Evolutionary conservation across 176 grass and related monocot genomes (phyloP), one percentile per base, ranked within the genome.

Genomic region (Oryza officinalis): DNA sequence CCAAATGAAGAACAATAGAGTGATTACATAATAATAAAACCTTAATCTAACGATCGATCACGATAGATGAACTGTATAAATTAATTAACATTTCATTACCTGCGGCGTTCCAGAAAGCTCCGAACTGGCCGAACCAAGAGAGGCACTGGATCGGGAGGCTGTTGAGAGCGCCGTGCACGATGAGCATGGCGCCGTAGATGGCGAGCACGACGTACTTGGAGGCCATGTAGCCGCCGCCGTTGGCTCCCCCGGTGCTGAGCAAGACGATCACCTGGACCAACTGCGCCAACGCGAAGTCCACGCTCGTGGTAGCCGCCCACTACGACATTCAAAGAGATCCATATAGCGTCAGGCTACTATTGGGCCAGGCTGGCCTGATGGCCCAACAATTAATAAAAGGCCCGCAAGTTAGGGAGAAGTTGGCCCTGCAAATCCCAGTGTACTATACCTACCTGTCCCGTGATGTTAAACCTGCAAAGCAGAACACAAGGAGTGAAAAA

Each of bases 221-320:
- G 61, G 90, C 90, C 22, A 63, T 18, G 44, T 92, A 92, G 71
- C 90, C 90, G 18, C 83, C 86, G 27, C 86, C 90, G 47, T 86
- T 88, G 23, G 63, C 71, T 6, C 90, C 90, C 25, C 90, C 90
- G 43, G 90, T 92, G 72, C 66, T 67, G 22, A 92, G 90, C 66
- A 92, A 31, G 27, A 92, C 64, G 63, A 88, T 92, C 52, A 92
- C 90, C 75, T 88, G 90, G 63, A 92, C 30, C 23, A 92, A 72
- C 69, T 92, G 90, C 27, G 90, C 90, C 46, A 92, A 13, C 4
- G 90, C 86, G 74, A 88, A 92, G 60, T 88, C 83, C 27, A 92
- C 57, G 67, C 78, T 92, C 65, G 90, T 64, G 0, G 90, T 88
- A 2, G 60, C 78, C 15, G 71, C 87, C 81, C 87, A 92, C 91